These are phyloP conservation scores for Saturnispora besseyi DNA, from an alignment of 805 yeast species.

Conservation along the genomic window DNA sequence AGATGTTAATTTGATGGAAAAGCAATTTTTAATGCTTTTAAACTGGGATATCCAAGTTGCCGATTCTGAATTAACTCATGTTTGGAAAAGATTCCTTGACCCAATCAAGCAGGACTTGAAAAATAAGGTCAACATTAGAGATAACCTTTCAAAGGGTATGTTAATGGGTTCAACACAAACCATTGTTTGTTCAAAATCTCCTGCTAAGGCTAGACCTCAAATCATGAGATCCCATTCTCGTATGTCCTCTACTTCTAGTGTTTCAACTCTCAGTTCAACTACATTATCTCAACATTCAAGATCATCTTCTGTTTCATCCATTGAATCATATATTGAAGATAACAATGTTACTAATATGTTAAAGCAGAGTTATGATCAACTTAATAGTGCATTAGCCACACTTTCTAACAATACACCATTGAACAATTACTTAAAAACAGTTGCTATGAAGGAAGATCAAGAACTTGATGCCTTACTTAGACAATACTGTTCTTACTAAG, in stretches of 20 bases:
- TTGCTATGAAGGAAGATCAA: slow-evolving; percentile 28
- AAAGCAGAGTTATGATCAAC: slow-evolving; percentile 2
- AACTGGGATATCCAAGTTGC: slow-evolving; percentile 58
- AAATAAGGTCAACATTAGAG: slow-evolving; percentile 26
- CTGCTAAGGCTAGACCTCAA: slow-evolving; percentile 3
- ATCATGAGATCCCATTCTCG: background rate
- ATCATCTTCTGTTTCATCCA: slow-evolving; percentile 25
- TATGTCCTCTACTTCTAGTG: slow-evolving; percentile 11
- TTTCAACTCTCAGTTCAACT: slow-evolving; percentile 9
- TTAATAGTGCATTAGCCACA: slow-evolving; percentile 7
- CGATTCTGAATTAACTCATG: slow-evolving; percentile 34
- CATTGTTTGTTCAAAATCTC: slow-evolving; percentile 13
- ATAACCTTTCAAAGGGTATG: slow-evolving; percentile 23
- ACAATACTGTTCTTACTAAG: slow-evolving; percentile 23
- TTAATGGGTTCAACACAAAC: slow-evolving; percentile 25
- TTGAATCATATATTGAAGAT: slow-evolving; percentile 6
- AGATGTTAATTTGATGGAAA: slow-evolving; percentile 74
- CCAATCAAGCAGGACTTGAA: slow-evolving; percentile 38
- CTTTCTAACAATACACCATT: slow-evolving; percentile 18
- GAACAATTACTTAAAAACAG: slow-evolving; percentile 24
- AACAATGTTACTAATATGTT: background rate
- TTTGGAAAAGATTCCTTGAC: slow-evolving; percentile 38
- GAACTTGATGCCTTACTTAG: slow-evolving; percentile 27
- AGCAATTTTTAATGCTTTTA: slow-evolving; percentile 58
- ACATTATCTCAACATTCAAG: slow-evolving; percentile 21